Conservation (phyloP, 192 early-diverging fungal genomes). For the Pecoramyces ruminantium region DNA sequence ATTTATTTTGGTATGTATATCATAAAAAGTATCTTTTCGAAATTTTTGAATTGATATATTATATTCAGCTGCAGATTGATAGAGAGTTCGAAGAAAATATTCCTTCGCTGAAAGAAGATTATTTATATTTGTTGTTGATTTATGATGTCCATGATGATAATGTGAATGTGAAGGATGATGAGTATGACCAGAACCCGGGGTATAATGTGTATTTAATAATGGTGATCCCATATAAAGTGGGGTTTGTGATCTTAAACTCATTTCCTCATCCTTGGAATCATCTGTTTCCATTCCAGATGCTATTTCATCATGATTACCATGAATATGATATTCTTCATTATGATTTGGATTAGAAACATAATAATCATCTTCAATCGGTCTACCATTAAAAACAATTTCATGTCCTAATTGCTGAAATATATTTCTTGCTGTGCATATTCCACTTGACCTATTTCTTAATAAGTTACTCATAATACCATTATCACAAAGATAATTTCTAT, state of each 20-base stretch:
- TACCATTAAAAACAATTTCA: neutral
- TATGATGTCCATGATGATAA: neutral
- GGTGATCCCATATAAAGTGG: neutral
- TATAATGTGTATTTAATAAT: neutral
- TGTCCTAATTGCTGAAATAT: neutral
- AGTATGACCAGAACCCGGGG: neutral
- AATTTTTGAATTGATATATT: neutral
- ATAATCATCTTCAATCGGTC: neutral
- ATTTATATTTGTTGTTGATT: neutral
- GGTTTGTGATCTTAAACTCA: neutral
- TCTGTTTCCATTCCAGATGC: neutral
- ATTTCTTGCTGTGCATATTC: neutral
- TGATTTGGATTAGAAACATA: neutral
- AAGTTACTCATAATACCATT: neutral
- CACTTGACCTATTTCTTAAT: neutral
- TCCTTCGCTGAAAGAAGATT: neutral
- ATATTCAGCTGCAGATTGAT: neutral
- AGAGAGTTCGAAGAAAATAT: neutral
- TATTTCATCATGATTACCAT: neutral
- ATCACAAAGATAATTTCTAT: neutral
- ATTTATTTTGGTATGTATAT: neutral
- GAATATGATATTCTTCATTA: neutral
- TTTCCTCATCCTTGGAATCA: neutral
- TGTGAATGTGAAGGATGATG: neutral
- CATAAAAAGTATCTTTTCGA: neutral